Evolutionary conservation across 140 eudicot genomes (phyloP).

Genomic region (Cichorium intybus): DNA sequence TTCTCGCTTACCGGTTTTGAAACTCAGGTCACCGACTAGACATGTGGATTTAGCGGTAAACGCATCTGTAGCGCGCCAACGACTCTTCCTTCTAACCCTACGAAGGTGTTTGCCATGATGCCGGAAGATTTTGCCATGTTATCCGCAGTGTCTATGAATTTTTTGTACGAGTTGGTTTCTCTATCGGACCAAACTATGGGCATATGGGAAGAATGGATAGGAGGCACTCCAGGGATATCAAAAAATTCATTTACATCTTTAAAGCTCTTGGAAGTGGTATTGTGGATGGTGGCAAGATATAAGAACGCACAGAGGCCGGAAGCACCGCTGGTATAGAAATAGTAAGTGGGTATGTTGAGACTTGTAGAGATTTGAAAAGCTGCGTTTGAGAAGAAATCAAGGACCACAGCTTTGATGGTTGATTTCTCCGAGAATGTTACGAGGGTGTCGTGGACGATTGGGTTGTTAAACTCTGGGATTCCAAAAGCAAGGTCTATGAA

Average conservation of each 20-base stretch:
- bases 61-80: background rate
- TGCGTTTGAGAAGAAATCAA: slow-evolving; percentile 46
- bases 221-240: background rate
- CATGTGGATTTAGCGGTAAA: too few species aligned
- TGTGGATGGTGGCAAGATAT: background rate
- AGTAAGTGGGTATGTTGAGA: slow-evolving; percentile 48
- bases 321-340: slow-evolving; percentile 35
- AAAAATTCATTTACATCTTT: background rate
- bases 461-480: background rate
- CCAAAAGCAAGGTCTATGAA: background rate
- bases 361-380: slow-evolving; percentile 23
- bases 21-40: too few species aligned
- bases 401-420: slow-evolving; percentile 32
- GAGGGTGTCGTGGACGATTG: slow-evolving; percentile 20
- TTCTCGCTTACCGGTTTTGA: too few species aligned
- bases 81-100: background rate
- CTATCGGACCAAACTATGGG: background rate
- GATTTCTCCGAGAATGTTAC: slow-evolving; percentile 20
- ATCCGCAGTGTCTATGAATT: background rate
- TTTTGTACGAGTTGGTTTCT: background rate
- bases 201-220: too few species aligned
- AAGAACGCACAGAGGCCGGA: background rate
- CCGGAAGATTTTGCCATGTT: background rate
- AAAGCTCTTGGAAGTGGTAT: background rate
- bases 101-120: background rate